Percentiles rank a stretch among this genome's conserved stretches.
phyloP scores from a whole-genome alignment of 176 grass and related monocot genomes.

The Carex cristatella region DNA sequence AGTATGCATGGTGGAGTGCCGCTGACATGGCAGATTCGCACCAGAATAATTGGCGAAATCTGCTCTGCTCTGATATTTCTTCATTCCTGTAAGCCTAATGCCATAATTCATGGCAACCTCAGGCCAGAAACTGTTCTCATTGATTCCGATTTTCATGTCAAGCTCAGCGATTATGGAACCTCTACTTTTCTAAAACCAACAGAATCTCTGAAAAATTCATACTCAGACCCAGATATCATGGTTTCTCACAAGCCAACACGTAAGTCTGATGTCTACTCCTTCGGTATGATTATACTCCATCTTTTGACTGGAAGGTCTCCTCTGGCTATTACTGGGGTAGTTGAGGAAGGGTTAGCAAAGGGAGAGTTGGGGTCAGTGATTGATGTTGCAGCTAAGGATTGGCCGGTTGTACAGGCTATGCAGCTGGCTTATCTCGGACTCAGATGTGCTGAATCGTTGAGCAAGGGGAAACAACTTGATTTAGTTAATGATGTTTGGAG shows the following conservation, averaged over 20 bases:
- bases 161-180: slow-evolving; percentile 43
- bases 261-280: slow-evolving; percentile 56
- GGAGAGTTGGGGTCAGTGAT: slow-evolving; percentile 29
- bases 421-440: slow-evolving; percentile 48
- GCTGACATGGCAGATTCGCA: slow-evolving; percentile 51
- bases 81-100: slow-evolving; percentile 37
- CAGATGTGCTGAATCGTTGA: slow-evolving; percentile 28
- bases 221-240: slow-evolving; percentile 47
- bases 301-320: slow-evolving; percentile 43
- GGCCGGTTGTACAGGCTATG: slow-evolving; percentile 43
- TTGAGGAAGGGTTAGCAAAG: slow-evolving; percentile 23
- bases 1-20: slow-evolving; percentile 24
- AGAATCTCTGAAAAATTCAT: slow-evolving; percentile 22
- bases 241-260: slow-evolving; percentile 32
- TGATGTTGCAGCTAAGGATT: slow-evolving; percentile 38
- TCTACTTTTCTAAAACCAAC: slow-evolving; percentile 31
- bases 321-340: slow-evolving; percentile 21
- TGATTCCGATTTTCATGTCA: slow-evolving; percentile 39
- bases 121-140: slow-evolving; percentile 55
- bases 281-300: slow-evolving; percentile 48
- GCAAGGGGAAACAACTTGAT: slow-evolving; percentile 34
- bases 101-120: slow-evolving; percentile 51
- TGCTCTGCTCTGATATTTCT: slow-evolving; percentile 51
- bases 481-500: slow-evolving; percentile 44
- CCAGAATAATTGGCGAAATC: slow-evolving; percentile 38